Evolutionary conservation across 1,284 basidiomycete genomes (phyloP).

Genomic region (Vanrija humicola): DNA sequence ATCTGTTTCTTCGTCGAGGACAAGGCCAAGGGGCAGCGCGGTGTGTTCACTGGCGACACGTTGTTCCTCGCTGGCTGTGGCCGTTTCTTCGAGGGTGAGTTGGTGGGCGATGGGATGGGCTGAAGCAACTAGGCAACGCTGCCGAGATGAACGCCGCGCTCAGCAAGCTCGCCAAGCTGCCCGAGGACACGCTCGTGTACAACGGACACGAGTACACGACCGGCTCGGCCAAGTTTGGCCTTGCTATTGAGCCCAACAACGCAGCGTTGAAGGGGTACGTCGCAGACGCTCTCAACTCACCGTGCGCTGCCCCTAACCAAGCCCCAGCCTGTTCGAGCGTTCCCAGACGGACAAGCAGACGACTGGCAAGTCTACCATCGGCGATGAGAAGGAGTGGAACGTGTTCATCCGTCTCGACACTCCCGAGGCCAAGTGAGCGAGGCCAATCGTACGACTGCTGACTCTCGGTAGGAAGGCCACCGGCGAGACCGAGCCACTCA

Average conservation of each 20-base stretch:
- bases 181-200: conserved; percentile 76
- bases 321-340: conserved; percentile 30
- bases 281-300: not conserved
- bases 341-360: conserved; percentile 41
- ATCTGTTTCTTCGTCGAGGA: conserved; percentile 81
- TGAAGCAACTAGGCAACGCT: conserved; percentile 58
- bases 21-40: conserved; percentile 59
- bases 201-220: conserved; percentile 91
- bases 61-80: conserved; percentile 92
- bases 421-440: conserved; percentile 38
- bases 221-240: conserved; percentile 54
- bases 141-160: conserved; percentile 80
- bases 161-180: conserved; percentile 69
- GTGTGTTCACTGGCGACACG: conserved; percentile 89
- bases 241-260: conserved; percentile 44
- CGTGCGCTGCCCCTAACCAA: not conserved
- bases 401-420: conserved; percentile 51
- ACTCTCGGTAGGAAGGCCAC: conserved; percentile 52
- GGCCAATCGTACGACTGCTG: not conserved
- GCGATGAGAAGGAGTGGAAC: conserved; percentile 54
- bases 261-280: conserved; percentile 38
- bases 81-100: conserved; percentile 78
- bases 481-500: conserved; percentile 49
- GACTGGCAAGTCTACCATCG: conserved; percentile 52
- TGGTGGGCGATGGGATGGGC: not conserved